phyloP scores from a whole-genome alignment of 2,329 filamentous ascomycete genomes.

The Xylaria sp. region DNA sequence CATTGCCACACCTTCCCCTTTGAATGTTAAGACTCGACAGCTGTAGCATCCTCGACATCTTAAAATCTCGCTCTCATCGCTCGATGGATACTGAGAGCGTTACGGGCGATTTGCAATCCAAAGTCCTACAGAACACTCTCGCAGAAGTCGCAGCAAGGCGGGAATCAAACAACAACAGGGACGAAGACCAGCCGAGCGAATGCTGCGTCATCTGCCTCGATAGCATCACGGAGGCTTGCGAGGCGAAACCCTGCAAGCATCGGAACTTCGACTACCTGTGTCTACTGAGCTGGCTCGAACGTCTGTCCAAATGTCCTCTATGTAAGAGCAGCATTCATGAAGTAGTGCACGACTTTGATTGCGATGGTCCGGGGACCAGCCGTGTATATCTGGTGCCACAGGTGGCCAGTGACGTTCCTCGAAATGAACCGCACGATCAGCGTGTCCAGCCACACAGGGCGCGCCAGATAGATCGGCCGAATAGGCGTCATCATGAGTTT shows the following conservation, averaged over 20 bases:
- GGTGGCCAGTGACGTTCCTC: constrained; percentile 29
- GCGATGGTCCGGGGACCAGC: constrained; percentile 58
- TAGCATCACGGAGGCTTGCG: constrained; percentile 74
- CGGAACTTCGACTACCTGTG: constrained; percentile 86
- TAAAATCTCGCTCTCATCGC: constrained; percentile 4
- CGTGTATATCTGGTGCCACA: constrained; percentile 68
- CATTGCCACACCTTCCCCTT: not conserved
- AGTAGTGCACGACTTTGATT: constrained; percentile 73
- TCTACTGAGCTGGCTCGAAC: constrained; percentile 82
- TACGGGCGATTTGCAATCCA: constrained; percentile 53
- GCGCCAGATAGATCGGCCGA: not conserved
- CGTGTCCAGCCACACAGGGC: constrained; percentile 10
- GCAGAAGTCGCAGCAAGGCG: constrained; percentile 52
- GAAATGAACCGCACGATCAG: constrained; percentile 25
- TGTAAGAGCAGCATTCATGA: constrained; percentile 71
- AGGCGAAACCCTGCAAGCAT: constrained; percentile 82
- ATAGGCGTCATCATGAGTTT: constrained; percentile 34
- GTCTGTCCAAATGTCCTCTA: constrained; percentile 78
- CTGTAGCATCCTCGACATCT: not conserved
- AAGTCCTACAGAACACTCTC: constrained; percentile 59
- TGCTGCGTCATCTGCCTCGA: constrained; percentile 92
- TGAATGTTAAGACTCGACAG: not conserved
- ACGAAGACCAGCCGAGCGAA: constrained; percentile 47
- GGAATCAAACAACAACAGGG: constrained; percentile 47
- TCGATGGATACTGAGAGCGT: constrained; percentile 49